Conservation (phyloP, 768 basidiomycete genomes). For the Crassisporium funariophilum region DNA sequence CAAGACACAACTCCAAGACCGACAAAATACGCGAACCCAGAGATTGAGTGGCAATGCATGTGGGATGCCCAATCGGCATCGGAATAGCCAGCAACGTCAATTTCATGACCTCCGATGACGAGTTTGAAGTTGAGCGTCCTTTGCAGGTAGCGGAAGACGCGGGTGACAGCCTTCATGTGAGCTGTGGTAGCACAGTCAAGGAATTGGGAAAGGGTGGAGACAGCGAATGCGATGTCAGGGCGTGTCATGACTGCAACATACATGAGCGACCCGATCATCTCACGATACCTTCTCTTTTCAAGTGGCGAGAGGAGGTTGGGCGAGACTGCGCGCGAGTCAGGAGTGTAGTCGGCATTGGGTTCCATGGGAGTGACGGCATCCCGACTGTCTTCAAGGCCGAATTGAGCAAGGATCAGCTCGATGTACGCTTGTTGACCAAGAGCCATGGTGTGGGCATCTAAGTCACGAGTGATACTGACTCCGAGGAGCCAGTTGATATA, state of each 20-base stretch:
- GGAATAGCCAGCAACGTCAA: slow-evolving; percentile 1
- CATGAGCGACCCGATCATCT: slow-evolving; percentile 30
- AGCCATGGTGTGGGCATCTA: slow-evolving; percentile 14
- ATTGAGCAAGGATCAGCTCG: slow-evolving; percentile 15
- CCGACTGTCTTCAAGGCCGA: slow-evolving; percentile 16
- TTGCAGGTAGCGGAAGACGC: slow-evolving; percentile 20
- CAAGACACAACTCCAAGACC: slow-evolving; percentile 29
- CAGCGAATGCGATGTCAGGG: slow-evolving; percentile 32
- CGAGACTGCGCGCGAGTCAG: slow-evolving; percentile 9
- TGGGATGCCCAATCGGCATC: slow-evolving; percentile 1
- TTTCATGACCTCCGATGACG: slow-evolving; percentile 10
- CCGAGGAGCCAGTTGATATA: slow-evolving; percentile 30
- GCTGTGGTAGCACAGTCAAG: slow-evolving; percentile 19
- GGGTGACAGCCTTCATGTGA: slow-evolving; percentile 29
- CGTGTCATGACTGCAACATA: slow-evolving; percentile 26
- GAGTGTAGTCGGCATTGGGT: slow-evolving; percentile 17
- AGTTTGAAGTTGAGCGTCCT: slow-evolving; percentile 12
- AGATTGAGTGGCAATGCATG: slow-evolving; percentile 2
- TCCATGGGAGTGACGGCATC: slow-evolving; percentile 20
- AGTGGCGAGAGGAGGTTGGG: background rate
- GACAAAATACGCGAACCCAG: slow-evolving; percentile 19
- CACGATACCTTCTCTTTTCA: slow-evolving; percentile 16
- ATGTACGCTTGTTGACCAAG: slow-evolving; percentile 29
- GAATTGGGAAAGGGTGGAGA: slow-evolving; percentile 24
- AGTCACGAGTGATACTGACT: slow-evolving; percentile 21